phyloP scores from a whole-genome alignment of 2,329 filamentous ascomycete genomes.

The Calonectria naviculata region DNA sequence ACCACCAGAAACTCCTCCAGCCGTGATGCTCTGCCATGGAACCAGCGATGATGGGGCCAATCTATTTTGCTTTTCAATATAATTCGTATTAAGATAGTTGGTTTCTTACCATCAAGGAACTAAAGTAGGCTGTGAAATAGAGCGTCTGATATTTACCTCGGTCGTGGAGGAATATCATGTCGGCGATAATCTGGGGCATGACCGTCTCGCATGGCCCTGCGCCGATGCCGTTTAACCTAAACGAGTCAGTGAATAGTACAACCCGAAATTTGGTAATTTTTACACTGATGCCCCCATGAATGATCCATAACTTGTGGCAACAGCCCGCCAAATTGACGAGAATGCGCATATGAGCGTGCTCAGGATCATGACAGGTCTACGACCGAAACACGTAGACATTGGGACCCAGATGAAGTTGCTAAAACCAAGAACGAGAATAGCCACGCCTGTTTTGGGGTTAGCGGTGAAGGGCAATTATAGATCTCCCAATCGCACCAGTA shows the following conservation, averaged over 20 bases:
- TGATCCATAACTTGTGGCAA: conserved; percentile 9
- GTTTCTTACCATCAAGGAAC: conserved; percentile 7
- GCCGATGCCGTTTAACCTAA: conserved; percentile 16
- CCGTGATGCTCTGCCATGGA: conserved; percentile 19
- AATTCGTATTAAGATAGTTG: rapidly evolving
- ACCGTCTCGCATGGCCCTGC: conserved; percentile 16
- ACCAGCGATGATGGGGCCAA: conserved; percentile 14
- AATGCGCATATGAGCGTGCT: conserved; percentile 13
- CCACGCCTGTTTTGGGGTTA: not conserved
- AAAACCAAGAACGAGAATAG: conserved; percentile 16
- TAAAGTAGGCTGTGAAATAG: conserved; percentile 16
- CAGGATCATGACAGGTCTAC: conserved; percentile 13
- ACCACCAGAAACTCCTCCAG: conserved; percentile 19
- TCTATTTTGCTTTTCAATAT: not conserved
- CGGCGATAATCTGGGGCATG: conserved; percentile 22
- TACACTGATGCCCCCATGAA: conserved; percentile 19
- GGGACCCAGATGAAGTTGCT: conserved; percentile 20
- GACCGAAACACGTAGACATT: conserved; percentile 13
- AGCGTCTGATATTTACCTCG: conserved; percentile 17
- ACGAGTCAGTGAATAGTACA: not conserved
- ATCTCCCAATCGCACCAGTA: not conserved
- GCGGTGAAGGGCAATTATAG: not conserved
- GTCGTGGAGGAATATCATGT: conserved; percentile 21
- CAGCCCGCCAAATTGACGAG: conserved; percentile 14
- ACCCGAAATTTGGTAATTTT: not conserved